Evolutionary conservation across 1,284 basidiomycete genomes (phyloP).

Genomic region (Anthracocystis walkeri): DNA sequence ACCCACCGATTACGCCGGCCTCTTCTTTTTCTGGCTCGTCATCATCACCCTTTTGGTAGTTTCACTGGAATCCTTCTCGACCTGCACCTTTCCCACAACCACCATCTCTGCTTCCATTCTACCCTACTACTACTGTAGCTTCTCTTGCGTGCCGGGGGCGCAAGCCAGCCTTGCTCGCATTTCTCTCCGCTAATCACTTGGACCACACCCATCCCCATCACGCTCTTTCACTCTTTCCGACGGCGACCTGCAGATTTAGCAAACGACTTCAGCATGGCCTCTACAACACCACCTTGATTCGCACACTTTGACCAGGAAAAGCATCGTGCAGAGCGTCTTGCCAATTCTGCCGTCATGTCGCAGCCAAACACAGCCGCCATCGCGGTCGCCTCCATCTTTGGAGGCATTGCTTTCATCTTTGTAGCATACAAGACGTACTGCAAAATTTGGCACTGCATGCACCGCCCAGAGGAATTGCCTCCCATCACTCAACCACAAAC

Average conservation of each 20-base stretch:
- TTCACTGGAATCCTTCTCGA: not conserved
- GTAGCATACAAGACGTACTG: conserved; percentile 51
- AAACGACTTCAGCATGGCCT: conserved; percentile 14
- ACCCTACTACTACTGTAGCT: not conserved
- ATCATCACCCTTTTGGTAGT: not conserved
- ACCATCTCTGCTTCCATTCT: conserved; percentile 2
- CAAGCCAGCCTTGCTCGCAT: conserved; percentile 3
- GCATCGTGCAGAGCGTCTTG: not conserved
- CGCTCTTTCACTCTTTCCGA: not conserved
- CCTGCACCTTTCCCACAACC: not conserved
- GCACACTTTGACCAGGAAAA: not conserved
- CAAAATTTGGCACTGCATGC: conserved; percentile 49
- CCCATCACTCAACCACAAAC: conserved; percentile 50
- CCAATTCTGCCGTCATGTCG: conserved; percentile 32
- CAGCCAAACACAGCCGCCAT: conserved; percentile 61
- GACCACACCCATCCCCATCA: not conserved
- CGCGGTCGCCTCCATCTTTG: conserved; percentile 58
- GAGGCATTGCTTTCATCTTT: conserved; percentile 44
- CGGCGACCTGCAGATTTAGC: not conserved
- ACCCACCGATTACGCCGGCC: not conserved
- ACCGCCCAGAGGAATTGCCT: conserved; percentile 35
- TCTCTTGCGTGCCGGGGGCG: conserved; percentile 13
- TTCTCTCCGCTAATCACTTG: not conserved
- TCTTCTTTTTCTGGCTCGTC: not conserved
- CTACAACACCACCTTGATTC: not conserved